Base-by-base conservation (phyloP, 352 stramenopile species). In the Phytophthora kernoviae region DNA sequence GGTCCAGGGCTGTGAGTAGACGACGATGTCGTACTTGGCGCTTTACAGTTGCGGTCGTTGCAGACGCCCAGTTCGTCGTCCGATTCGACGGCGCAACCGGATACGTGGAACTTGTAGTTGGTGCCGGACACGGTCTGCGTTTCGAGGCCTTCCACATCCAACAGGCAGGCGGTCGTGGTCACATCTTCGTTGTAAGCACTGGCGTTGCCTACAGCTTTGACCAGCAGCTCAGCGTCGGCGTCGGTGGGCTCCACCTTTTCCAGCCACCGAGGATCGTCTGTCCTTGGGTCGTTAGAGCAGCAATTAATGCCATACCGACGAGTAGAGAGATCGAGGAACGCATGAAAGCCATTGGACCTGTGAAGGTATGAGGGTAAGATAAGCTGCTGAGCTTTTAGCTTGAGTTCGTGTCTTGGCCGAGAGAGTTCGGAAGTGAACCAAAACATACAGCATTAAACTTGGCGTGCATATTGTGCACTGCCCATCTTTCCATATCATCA, bases 71-170 rank as follows among this genome's bases (percentile, higher is more conserved):
- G 44, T 20, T 76, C 60, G n/a, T 69, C 49, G 24, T 66, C 50
- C 18, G 67, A 70, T 10, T 68, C 39, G 24, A 80, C 68, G n/a
- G 33, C 30, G 60, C 79, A 88, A 15, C 71, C 79, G 3, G 70
- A 59, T n/a, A 85, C 58, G 18, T 78, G 49, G 64, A 84, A 88
- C 40, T 74, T 77, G 65, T 85, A 88, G 59, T 85, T 85, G 40
- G 75, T 87, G 33, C 79, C 79, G 9, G 72, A 64, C 8, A 88
- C 77, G 18, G 62, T 70, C 59, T 88, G 76, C 22, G 55, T 67
- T 40, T 69, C 21, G 14, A 80, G 65, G 39, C 47, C 60, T 30
- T 79, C 52, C 43, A 87, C 62, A 15, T 63, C 62, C 8, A 78
- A 57, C 5, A 81, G 53, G 52, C 79, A 88, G 46, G 87, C 58